Evolutionary conservation across 805 yeast species (phyloP).

Genomic region (Ogataea pilisensis): DNA sequence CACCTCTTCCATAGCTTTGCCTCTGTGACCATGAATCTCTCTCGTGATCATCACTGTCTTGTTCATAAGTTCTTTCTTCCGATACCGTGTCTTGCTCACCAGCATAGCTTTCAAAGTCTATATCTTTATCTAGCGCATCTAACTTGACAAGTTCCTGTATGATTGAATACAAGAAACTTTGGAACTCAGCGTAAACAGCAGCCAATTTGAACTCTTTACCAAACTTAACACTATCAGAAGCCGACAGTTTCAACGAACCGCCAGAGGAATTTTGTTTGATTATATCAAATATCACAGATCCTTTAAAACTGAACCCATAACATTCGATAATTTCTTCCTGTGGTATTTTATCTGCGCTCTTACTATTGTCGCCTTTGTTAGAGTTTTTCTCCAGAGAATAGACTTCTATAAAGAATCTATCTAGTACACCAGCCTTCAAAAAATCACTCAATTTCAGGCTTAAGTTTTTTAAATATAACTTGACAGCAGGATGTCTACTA

Average conservation of each 20-base stretch:
- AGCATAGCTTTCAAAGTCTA: background rate
- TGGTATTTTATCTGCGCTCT: too few relatives aligned
- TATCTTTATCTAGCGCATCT: background rate
- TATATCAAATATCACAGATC: constrained; percentile 24
- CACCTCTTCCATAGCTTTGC: constrained; percentile 1
- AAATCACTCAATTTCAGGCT: constrained; percentile 19
- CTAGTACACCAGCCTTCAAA: constrained; percentile 20
- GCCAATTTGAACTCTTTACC: constrained; percentile 8
- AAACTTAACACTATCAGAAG: constrained; percentile 5
- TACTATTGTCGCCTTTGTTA: background rate
- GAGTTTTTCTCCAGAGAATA: background rate
- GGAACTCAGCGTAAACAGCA: constrained; percentile 23
- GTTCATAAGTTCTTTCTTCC: background rate
- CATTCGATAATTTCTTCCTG: constrained; percentile 12
- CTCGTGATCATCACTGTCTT: background rate
- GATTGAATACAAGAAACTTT: constrained; percentile 23
- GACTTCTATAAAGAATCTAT: constrained; percentile 23
- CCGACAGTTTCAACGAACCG: background rate
- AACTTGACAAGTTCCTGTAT: constrained; percentile 16
- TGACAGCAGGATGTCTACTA: constrained; percentile 44
- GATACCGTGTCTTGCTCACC: background rate
- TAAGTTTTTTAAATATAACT: constrained; percentile 33
- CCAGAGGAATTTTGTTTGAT: constrained; percentile 4
- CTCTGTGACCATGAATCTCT: background rate
- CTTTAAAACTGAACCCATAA: constrained; percentile 27